These are phyloP conservation scores for Panellus pusillus DNA, from an alignment of 768 basidiomycete species.

Conservation along the genomic window DNA sequence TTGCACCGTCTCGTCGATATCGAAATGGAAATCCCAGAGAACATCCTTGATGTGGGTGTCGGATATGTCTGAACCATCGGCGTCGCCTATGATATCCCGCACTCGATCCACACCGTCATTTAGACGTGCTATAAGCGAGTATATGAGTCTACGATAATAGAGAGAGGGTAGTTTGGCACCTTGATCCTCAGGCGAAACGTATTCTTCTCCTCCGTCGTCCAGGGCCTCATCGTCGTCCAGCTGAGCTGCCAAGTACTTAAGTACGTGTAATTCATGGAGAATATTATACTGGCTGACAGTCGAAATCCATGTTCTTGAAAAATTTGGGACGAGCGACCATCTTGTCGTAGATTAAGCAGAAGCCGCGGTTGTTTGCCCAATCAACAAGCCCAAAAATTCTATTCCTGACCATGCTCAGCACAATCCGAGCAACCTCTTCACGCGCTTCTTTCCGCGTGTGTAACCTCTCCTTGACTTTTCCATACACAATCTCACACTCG, in stretches of 20 bases:
- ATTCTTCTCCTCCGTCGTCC: constrained; percentile 76
- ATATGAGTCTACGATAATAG: constrained; percentile 2
- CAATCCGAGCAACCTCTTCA: constrained; percentile 40
- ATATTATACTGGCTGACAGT: constrained; percentile 43
- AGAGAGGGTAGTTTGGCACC: constrained; percentile 43
- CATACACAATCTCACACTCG: neutral
- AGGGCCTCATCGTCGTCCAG: constrained; percentile 80
- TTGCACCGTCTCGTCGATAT: constrained; percentile 72
- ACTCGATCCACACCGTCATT: constrained; percentile 70
- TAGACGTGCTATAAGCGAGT: constrained; percentile 53
- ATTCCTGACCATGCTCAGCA: constrained; percentile 47
- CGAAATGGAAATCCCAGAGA: constrained; percentile 88
- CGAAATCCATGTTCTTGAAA: constrained; percentile 81
- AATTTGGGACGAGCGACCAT: constrained; percentile 91
- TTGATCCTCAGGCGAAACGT: constrained; percentile 81
- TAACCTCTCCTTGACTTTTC: neutral
- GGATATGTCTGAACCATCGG: constrained; percentile 63
- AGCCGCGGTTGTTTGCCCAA: neutral
- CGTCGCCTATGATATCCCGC: constrained; percentile 63
- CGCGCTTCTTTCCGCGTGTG: constrained; percentile 4
- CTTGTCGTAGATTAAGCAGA: neutral
- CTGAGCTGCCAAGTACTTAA: constrained; percentile 55
- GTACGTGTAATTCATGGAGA: neutral
- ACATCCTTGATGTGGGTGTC: constrained; percentile 75
- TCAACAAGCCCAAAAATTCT: constrained; percentile 6